Percentiles rank a stretch among this genome's conserved stretches.
Evolutionary conservation across 108 stramenopile species (phyloP).

Genomic region (Nannochloropsis salina): DNA sequence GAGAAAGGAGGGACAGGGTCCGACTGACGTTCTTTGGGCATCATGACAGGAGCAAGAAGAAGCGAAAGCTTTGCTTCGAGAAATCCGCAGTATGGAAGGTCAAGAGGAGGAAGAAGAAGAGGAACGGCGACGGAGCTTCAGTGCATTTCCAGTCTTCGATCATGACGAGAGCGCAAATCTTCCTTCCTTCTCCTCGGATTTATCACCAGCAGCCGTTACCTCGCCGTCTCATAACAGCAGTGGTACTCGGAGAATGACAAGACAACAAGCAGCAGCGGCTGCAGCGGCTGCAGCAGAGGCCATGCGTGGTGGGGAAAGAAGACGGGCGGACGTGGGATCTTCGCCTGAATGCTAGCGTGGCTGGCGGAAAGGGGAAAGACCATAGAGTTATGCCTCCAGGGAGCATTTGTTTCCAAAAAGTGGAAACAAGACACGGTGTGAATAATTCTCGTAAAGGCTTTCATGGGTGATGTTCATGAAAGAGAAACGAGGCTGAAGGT

Average conservation of each 20-base stretch:
- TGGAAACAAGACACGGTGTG: too few relatives aligned
- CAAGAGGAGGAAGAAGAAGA: constrained; percentile 4
- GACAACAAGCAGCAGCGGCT: background rate
- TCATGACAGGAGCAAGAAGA: constrained; percentile 2
- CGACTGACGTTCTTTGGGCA: background rate
- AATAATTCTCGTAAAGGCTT: too few relatives aligned
- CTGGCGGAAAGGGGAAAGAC: too few relatives aligned
- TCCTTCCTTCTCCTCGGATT: background rate
- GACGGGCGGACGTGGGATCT: background rate
- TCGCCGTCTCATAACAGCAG: background rate
- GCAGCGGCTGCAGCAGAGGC: background rate
- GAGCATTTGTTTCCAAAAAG: too few relatives aligned
- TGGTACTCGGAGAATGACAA: background rate
- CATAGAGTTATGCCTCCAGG: too few relatives aligned
- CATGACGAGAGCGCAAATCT: background rate
- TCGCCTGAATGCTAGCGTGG: too few relatives aligned
- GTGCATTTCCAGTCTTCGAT: constrained; percentile 16
- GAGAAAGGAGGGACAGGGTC: background rate
- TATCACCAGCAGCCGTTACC: background rate
- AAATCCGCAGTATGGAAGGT: constrained; percentile 9
- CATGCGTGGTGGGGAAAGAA: background rate
- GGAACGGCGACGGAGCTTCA: background rate
- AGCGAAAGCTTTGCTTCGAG: background rate
- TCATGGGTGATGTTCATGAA: too few relatives aligned
- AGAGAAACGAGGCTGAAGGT: too few relatives aligned